Base-by-base conservation (phyloP, 2,329 filamentous ascomycete genomes). In the Neopestalotiopsis rosae region DNA sequence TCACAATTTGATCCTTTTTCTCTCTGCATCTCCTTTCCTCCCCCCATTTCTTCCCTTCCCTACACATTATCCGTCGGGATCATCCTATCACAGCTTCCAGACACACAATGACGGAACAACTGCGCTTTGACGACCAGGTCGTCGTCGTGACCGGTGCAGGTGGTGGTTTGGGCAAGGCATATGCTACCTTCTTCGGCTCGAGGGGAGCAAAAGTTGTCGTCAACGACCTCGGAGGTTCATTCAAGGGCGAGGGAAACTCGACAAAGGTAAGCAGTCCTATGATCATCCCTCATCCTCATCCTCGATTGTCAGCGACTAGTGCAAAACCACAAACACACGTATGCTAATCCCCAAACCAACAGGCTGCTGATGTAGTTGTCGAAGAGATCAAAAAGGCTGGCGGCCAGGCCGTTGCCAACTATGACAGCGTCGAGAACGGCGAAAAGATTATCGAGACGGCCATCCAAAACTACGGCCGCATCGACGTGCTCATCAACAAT, bases 401-500 rank as follows among this genome's bases (percentile, higher is more conserved):
- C 81, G 96, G 96, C 81, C 97, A 97, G 83, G 96, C 96, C 70
- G 95, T 97, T 64, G 94, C 95, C 82, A 98, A 98, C 89, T 98
- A 98, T 87, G 93, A 99, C 85, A 91, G 89, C 80, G 95, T 97
- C 83, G 94, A 96, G 85, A 88, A 95, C 77, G 96, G 96, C 77
- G 95, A 98, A 70, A 92, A 89, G 82, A 98, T 99, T 81, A 97
- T 99, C 83, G 91, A 95, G 74, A 95, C 93, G 30, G 93, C 93
- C 76, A 92, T 96, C 79, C 85, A 93, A 81, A 86, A 85, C 68
- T 96, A 91, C 79, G 93, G 95, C 74, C 93, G 95, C 77, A 89
- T 99, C 82, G 95, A 99, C 81, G 86, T 99, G 72, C 91, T 99
- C 76, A 92, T 99, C 84, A 99, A 99, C 88, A 99, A 98, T 80